phyloP scores from a whole-genome alignment of 805 yeast genomes.

The Candida sanyiensis region DNA sequence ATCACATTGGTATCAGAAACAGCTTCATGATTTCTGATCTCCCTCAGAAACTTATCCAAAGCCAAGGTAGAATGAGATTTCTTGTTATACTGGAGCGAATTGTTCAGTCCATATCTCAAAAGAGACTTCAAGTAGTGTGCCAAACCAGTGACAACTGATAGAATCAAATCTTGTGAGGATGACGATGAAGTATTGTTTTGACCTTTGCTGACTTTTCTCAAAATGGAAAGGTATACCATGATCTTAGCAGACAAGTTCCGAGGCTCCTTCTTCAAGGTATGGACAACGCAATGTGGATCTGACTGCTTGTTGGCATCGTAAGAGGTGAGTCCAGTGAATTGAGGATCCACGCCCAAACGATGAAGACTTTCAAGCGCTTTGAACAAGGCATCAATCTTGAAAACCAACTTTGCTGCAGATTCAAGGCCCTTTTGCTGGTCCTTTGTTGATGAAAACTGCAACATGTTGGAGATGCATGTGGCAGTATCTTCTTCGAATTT shows the following conservation, averaged over 20 bases:
- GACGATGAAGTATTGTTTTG: conserved; percentile 26
- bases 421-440: conserved; percentile 61
- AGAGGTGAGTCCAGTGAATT: conserved; percentile 8
- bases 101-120: conserved; percentile 72
- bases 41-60: conserved; percentile 55
- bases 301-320: conserved; percentile 5
- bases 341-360: conserved; percentile 22
- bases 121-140: conserved; percentile 89
- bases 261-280: conserved; percentile 39
- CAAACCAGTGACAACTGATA: conserved; percentile 80
- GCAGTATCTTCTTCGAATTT: conserved; percentile 90
- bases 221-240: conserved; percentile 79
- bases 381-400: conserved; percentile 72
- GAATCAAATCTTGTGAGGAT: conserved; percentile 53
- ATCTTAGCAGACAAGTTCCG: conserved; percentile 83
- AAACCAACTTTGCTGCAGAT: conserved; percentile 66
- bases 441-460: conserved; percentile 72
- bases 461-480: conserved; percentile 84
- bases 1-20: conserved; percentile 30
- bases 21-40: conserved; percentile 42
- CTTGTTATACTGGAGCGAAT: conserved; percentile 66
- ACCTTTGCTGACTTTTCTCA: conserved; percentile 52
- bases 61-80: conserved; percentile 52
- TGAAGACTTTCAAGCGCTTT: conserved; percentile 58
- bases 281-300: conserved; percentile 13